Evolutionary conservation across 1,284 basidiomycete species (phyloP), one percentile per base, ranked within the genome.

Genomic region (Ceratobasidium sp.): DNA sequence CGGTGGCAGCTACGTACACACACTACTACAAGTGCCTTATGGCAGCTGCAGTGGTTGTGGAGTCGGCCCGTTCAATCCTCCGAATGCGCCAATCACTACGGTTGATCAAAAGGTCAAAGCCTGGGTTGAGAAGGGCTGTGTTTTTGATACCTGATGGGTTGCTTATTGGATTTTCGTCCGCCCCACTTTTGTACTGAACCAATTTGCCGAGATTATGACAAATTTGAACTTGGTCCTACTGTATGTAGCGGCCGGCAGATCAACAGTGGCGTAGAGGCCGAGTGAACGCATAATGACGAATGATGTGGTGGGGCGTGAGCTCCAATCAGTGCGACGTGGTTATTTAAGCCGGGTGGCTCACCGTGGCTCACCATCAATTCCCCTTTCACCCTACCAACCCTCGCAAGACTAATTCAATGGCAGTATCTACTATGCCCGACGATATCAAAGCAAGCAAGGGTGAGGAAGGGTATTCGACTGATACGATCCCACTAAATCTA

Each of bases 271-370:
- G n/a, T n/a, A n/a, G n/a, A n/a, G n/a, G n/a, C n/a, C n/a, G n/a
- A n/a, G n/a, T n/a, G n/a, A n/a, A n/a, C n/a, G n/a, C n/a, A n/a
- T n/a, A n/a, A n/a, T n/a, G n/a, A n/a, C n/a, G n/a, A n/a, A n/a
- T n/a, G n/a, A n/a, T n/a, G n/a, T n/a, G n/a, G 27, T 7, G 27
- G 27, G 33, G 6, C 33, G 24, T 31, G 8, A 31, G 29, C 33
- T 31, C 33, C 57, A 60, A 60, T 60, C 57, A 19, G 2, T 41
- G n/a, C n/a, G 57, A 60, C 44, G 57, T 60, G 57, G 57, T 36
- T 36, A 41, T 33, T n/a, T 60, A 60, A 60, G 24, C 29, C 22
- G 6, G 7, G 57, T 60, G 33, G 57, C 57, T n/a, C n/a, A n/a
- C n/a, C n/a, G n/a, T n/a, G 44, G 44, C 59, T 9, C 15, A 27